A percentile compares a stretch with the other conserved stretches of the same genome.
phyloP scores from a whole-genome alignment of 805 yeast genomes.

The Tetrapisispora pingtungensis region DNA sequence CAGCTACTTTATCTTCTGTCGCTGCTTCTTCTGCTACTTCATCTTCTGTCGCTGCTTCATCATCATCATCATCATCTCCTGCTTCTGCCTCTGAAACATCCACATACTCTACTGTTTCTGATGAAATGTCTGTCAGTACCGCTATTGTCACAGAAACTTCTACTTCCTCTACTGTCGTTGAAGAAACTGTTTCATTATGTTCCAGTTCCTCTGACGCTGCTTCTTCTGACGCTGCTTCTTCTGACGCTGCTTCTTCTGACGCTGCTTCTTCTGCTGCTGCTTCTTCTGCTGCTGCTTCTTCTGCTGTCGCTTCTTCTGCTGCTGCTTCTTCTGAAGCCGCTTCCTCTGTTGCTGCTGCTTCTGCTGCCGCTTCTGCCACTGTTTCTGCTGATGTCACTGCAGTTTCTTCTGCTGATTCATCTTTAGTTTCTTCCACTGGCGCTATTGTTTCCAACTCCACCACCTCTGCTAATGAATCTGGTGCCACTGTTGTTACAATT shows the following conservation, averaged over 20 bases:
- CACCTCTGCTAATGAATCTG: conserved; percentile 2
- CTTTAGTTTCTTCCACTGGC: conserved; percentile 6
- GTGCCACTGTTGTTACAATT: conserved; percentile 6
- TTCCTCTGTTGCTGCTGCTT: neutral
- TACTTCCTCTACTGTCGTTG: neutral
- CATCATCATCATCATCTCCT: no score
- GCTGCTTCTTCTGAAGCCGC: neutral
- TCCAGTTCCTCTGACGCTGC: conserved; percentile 2
- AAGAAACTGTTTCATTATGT: conserved; percentile 5
- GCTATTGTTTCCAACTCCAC: conserved; percentile 12
- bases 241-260: neutral
- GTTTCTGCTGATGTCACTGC: neutral
- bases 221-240: neutral
- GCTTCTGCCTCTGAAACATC: conserved; percentile 3
- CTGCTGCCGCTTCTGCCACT: neutral
- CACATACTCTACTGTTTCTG: conserved; percentile 1
- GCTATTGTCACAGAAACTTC: conserved; percentile 13
- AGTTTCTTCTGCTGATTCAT: neutral
- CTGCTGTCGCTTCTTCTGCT: neutral
- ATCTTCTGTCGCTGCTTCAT: no score
- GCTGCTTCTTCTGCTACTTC: neutral
- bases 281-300: neutral
- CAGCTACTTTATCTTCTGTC: neutral
- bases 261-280: conserved; percentile 2
- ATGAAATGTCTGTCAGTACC: conserved; percentile 7